A percentile compares a stretch with the other conserved stretches of the same genome.
These are phyloP conservation scores for Sindora glabra DNA, from an alignment of 306 rosid genomes.

Conservation along the genomic window DNA sequence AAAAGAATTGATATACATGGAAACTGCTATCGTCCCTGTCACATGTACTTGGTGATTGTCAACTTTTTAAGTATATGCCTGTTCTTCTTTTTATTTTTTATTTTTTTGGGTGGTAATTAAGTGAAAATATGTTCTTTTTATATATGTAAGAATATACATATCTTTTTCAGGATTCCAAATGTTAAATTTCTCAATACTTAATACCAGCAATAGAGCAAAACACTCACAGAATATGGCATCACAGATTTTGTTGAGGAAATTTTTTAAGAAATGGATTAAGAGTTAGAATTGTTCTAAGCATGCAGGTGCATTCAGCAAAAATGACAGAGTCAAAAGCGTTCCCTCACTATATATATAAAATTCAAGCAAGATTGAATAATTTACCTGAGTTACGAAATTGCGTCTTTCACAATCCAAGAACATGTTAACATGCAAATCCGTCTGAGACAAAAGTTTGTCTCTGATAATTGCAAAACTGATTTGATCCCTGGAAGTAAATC, in stretches of 20 bases:
- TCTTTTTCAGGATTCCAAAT: not conserved
- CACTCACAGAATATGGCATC: not conserved
- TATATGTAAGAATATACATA: not conserved
- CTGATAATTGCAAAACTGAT: constrained; percentile 76
- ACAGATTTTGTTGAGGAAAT: not conserved
- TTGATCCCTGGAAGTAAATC: constrained; percentile 95
- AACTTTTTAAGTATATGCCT: too few species aligned
- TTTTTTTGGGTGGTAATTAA: too few species aligned
- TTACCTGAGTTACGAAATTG: constrained; percentile 90
- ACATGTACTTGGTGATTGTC: too few species aligned
- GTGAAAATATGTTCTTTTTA: too few species aligned
- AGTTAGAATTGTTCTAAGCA: not conserved
- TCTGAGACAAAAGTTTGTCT: constrained; percentile 54
- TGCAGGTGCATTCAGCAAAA: not conserved
- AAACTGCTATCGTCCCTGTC: not conserved
- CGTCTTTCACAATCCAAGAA: constrained; percentile 91
- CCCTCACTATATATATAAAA: not conserved
- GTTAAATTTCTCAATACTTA: not conserved
- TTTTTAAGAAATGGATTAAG: not conserved
- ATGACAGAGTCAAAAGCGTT: not conserved
- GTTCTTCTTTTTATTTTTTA: too few species aligned
- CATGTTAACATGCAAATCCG: constrained; percentile 70
- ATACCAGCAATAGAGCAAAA: not conserved
- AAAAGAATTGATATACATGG: not conserved
- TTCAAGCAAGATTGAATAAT: not conserved